These are phyloP conservation scores for Papiliotrema flavescens DNA, from an alignment of 1,284 basidiomycete genomes.

Conservation along the genomic window DNA sequence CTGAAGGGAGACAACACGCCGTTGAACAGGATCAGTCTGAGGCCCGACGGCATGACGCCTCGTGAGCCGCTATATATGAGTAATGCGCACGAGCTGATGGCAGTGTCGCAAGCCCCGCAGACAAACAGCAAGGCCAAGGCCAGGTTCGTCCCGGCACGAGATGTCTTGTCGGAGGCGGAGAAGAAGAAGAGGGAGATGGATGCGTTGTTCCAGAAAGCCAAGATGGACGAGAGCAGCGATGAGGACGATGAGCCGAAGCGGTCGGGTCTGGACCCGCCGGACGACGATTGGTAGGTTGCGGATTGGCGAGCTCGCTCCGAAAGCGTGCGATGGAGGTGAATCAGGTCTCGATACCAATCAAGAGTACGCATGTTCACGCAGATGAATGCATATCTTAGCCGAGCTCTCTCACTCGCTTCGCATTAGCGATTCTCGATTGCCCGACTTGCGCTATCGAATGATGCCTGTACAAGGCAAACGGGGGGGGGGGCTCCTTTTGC, in stretches of 20 bases:
- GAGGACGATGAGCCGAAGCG: slow-evolving; percentile 29
- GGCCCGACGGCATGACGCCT: slow-evolving; percentile 46
- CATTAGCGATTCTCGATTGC: too few species aligned
- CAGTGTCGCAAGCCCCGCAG: slow-evolving; percentile 42
- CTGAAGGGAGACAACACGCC: slow-evolving; percentile 27
- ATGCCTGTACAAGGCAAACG: too few species aligned
- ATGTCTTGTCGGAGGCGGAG: slow-evolving; percentile 42
- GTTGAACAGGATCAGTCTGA: slow-evolving; percentile 25
- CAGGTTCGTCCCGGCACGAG: slow-evolving; percentile 41
- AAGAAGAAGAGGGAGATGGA: slow-evolving; percentile 45
- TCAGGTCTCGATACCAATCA: too few species aligned
- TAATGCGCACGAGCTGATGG: not conserved
- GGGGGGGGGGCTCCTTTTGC: too few species aligned
- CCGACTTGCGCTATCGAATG: too few species aligned
- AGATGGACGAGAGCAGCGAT: slow-evolving; percentile 34
- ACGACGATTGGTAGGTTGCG: slow-evolving; percentile 39
- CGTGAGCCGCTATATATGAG: slow-evolving; percentile 25
- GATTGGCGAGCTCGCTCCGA: too few species aligned
- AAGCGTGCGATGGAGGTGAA: too few species aligned
- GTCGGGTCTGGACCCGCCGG: slow-evolving; percentile 33
- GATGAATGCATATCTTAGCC: too few species aligned
- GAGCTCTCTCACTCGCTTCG: too few species aligned
- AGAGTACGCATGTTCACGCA: too few species aligned
- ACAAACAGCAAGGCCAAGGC: slow-evolving; percentile 19
- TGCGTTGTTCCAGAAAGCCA: slow-evolving; percentile 41